A percentile compares a stretch with the other conserved stretches of the same genome.
Evolutionary conservation across 2,329 filamentous ascomycete genomes (phyloP).

Genomic region (Colletotrichum magnum): DNA sequence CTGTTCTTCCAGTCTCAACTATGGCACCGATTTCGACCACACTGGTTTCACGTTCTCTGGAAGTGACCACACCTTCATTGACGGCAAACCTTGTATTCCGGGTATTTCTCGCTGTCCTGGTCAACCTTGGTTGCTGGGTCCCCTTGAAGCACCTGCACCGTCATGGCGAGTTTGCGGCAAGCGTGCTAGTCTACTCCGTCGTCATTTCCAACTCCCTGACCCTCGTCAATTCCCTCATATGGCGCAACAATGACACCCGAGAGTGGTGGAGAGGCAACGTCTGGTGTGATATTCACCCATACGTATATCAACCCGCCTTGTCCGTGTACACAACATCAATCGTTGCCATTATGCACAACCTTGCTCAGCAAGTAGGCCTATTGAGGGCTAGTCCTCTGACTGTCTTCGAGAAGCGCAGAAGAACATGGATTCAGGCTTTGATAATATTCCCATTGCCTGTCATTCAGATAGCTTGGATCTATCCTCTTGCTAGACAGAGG

Average conservation of each 20-base stretch:
- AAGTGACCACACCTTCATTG: conserved; percentile 45
- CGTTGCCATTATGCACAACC: conserved; percentile 68
- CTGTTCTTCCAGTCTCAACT: not conserved
- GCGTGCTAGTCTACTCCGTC: conserved; percentile 62
- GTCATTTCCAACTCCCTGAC: conserved; percentile 63
- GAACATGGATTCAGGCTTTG: conserved; percentile 62
- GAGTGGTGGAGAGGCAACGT: conserved; percentile 67
- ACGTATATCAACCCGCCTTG: conserved; percentile 59
- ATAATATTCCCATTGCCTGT: conserved; percentile 69
- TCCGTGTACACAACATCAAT: conserved; percentile 65
- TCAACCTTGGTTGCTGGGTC: conserved; percentile 63
- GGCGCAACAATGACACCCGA: conserved; percentile 65
- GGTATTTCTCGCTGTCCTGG: conserved; percentile 61
- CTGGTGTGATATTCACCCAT: conserved; percentile 68
- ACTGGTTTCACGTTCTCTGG: not conserved
- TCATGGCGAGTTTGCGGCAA: conserved; percentile 68
- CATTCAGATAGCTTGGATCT: conserved; percentile 63
- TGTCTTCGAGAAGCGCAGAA: conserved; percentile 56
- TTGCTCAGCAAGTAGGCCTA: conserved; percentile 65
- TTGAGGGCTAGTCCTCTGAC: conserved; percentile 57
- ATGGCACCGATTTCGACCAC: conserved; percentile 13
- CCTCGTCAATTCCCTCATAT: conserved; percentile 66
- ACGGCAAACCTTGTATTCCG: conserved; percentile 64
- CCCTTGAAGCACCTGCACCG: conserved; percentile 65
- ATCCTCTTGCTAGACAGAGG: conserved; percentile 61